Conservation (phyloP, 371 early-diverging fungal genomes). For the Mortierella sp. region DNA sequence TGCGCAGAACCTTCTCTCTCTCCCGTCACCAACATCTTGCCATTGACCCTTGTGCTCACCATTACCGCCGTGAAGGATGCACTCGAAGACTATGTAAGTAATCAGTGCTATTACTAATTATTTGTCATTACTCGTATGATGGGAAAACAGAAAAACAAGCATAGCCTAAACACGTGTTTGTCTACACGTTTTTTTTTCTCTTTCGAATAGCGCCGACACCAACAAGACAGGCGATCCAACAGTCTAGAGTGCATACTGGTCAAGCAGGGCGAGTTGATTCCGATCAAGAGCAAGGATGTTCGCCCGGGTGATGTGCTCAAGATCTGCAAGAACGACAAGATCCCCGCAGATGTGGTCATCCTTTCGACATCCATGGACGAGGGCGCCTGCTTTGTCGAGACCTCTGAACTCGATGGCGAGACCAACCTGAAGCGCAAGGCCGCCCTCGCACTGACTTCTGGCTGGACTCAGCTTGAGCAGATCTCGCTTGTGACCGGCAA, state of each 20-base stretch:
- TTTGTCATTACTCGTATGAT: background rate
- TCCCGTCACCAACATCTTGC: conserved; percentile 80
- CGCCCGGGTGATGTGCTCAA: conserved; percentile 86
- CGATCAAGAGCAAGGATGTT: conserved; percentile 71
- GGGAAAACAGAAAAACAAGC: background rate
- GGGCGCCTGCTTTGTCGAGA: conserved; percentile 83
- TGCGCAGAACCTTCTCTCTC: conserved; percentile 71
- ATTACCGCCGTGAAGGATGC: conserved; percentile 89
- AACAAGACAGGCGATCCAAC: conserved; percentile 58
- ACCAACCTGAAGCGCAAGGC: conserved; percentile 81
- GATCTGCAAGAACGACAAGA: conserved; percentile 78
- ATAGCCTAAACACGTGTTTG: background rate
- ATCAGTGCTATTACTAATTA: no score
- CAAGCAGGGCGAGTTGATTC: conserved; percentile 40
- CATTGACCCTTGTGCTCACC: conserved; percentile 78
- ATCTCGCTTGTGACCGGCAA: conserved; percentile 34
- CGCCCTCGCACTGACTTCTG: conserved; percentile 35
- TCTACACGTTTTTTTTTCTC: background rate
- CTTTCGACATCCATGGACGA: conserved; percentile 78
- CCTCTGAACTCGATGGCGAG: conserved; percentile 89
- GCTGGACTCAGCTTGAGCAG: conserved; percentile 56
- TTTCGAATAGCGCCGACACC: conserved; percentile 44
- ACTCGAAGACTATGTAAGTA: conserved; percentile 80
- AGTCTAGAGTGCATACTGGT: conserved; percentile 45
- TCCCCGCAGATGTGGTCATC: conserved; percentile 88